Conservation (phyloP, 768 basidiomycete genomes). For the Pleurotus cornucopiae region DNA sequence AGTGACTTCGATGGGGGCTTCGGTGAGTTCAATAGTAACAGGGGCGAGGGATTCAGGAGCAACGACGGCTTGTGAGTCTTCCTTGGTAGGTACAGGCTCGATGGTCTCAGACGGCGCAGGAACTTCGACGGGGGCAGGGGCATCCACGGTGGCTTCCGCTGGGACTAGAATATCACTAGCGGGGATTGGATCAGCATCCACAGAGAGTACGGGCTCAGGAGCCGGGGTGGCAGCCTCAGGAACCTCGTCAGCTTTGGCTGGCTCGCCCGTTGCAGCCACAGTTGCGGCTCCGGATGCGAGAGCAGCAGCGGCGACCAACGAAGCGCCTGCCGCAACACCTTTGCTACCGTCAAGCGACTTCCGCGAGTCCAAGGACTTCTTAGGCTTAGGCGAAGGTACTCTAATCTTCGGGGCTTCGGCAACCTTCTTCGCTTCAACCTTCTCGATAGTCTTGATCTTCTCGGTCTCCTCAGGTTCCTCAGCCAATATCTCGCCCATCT, state of each 20-base stretch:
- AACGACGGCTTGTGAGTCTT: not conserved
- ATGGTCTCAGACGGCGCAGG: too few species aligned
- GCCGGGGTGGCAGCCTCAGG: slow-evolving; percentile 3
- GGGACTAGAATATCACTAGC: not conserved
- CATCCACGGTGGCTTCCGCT: slow-evolving; percentile 7
- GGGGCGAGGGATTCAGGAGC: slow-evolving; percentile 2
- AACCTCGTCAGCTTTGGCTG: slow-evolving; percentile 5
- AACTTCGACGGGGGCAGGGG: not conserved
- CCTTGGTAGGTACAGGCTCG: too few species aligned
- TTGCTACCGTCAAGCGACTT: slow-evolving; percentile 2
- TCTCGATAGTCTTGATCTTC: slow-evolving; percentile 12
- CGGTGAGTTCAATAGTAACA: not conserved
- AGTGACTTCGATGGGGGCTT: not conserved
- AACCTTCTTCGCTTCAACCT: slow-evolving; percentile 17
- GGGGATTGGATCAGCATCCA: not conserved
- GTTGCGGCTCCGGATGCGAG: slow-evolving; percentile 18
- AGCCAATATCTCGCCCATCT: slow-evolving; percentile 65
- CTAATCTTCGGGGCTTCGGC: slow-evolving; percentile 9
- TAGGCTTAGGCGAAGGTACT: slow-evolving; percentile 24
- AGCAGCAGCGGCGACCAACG: slow-evolving; percentile 16
- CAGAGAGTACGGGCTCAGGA: not conserved
- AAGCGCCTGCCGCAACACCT: slow-evolving; percentile 13
- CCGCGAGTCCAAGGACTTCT: slow-evolving; percentile 22
- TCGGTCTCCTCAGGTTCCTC: slow-evolving; percentile 44
- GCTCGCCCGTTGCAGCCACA: slow-evolving; percentile 5